Percentiles rank a stretch among this genome's conserved stretches.
Evolutionary conservation across 768 basidiomycete genomes (phyloP).

Genomic region (Trametes cingulata): DNA sequence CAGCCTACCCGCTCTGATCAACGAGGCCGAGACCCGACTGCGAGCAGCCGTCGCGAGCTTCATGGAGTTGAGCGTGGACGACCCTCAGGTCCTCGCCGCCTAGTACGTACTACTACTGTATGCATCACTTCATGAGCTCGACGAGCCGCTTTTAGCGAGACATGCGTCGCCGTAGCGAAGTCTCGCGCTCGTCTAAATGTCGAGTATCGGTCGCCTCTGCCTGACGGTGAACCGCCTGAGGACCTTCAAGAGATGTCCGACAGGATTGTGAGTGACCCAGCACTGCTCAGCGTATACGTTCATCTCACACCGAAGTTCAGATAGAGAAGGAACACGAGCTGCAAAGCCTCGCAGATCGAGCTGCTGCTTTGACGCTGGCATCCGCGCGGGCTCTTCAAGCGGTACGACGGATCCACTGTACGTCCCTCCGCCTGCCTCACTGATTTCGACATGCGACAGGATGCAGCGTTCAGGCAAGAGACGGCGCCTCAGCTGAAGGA

Average conservation of each 20-base stretch:
- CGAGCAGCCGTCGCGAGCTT: neutral
- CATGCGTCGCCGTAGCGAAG: neutral
- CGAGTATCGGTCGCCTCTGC: constrained; percentile 12
- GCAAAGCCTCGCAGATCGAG: constrained; percentile 8
- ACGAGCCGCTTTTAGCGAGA: neutral
- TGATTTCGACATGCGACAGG: neutral
- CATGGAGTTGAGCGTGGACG: neutral
- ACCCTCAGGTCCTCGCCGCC: neutral
- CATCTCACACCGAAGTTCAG: neutral
- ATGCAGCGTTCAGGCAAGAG: neutral
- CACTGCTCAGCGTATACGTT: neutral
- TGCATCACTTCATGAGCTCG: neutral
- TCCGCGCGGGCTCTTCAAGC: constrained; percentile 7
- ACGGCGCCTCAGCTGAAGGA: constrained; percentile 10
- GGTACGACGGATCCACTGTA: neutral
- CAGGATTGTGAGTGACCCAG: constrained; percentile 2
- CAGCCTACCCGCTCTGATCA: neutral
- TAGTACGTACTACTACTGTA: neutral
- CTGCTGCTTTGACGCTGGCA: constrained; percentile 5
- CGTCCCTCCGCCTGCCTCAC: neutral
- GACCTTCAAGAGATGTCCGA: neutral
- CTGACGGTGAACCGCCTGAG: neutral
- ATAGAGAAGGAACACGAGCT: constrained; percentile 11
- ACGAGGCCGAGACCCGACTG: constrained; percentile 1
- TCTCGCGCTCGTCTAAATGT: neutral